These are phyloP conservation scores for Boletus speciosus DNA, from an alignment of 768 basidiomycete genomes.

Conservation along the genomic window DNA sequence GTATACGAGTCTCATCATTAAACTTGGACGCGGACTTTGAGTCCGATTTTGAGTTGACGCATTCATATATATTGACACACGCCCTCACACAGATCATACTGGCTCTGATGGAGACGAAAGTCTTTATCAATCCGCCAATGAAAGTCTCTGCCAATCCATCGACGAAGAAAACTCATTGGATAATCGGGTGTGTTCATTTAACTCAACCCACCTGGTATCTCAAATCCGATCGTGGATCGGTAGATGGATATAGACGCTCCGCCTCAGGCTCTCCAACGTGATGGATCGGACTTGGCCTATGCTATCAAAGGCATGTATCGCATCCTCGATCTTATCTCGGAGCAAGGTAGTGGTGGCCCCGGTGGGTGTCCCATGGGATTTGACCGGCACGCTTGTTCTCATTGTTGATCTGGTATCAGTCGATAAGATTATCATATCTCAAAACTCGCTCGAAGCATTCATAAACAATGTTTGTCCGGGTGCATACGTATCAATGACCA, in stretches of 20 bases:
- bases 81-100: background rate
- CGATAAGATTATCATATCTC: constrained; percentile 60
- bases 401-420: constrained; percentile 33
- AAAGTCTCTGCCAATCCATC: background rate
- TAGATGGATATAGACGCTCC: constrained; percentile 19
- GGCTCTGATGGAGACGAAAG: constrained; percentile 10
- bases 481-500: constrained; percentile 51
- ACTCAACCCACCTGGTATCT: background rate
- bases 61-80: background rate
- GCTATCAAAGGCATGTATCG: constrained; percentile 47
- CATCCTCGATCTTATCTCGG: constrained; percentile 51
- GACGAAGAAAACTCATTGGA: constrained; percentile 2
- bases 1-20: background rate
- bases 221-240: background rate
- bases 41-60: background rate
- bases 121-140: constrained; percentile 12
- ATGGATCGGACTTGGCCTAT: constrained; percentile 21
- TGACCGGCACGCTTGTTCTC: no score
- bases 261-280: background rate
- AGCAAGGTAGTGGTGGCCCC: constrained; percentile 48
- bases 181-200: constrained; percentile 9
- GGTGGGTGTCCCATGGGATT: constrained; percentile 32
- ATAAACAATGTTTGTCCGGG: constrained; percentile 49
- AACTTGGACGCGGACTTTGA: constrained; percentile 2
- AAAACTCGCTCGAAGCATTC: constrained; percentile 45